phyloP scores from a whole-genome alignment of 2,329 filamentous ascomycete genomes.

The Penicillium janthinellum region DNA sequence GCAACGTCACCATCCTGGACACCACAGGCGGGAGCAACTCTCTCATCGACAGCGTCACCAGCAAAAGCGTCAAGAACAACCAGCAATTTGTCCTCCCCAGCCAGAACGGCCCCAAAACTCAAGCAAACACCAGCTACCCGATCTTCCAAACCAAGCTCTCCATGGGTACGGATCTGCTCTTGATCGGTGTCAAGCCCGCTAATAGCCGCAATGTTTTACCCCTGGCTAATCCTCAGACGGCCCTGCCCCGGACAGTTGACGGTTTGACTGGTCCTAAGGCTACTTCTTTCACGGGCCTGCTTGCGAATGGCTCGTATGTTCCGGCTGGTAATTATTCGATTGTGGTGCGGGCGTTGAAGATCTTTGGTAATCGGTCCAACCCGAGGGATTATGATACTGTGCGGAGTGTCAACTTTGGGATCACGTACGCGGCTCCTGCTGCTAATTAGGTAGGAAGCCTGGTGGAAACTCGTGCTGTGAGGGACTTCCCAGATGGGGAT shows the following conservation, averaged over 20 bases:
- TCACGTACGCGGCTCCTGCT: constrained; percentile 1
- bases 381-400: constrained; percentile 15
- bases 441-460: neutral
- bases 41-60: neutral
- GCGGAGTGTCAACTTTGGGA: constrained; percentile 8
- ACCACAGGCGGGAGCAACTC: neutral
- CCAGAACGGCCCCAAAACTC: neutral
- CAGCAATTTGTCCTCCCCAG: neutral
- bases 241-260: neutral
- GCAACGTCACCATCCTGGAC: constrained; percentile 21
- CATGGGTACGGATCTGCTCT: constrained; percentile 20
- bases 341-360: constrained; percentile 21
- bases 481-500: no score
- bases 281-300: neutral
- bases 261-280: neutral
- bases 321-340: constrained; percentile 16
- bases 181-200: constrained; percentile 9
- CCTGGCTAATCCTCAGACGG: neutral
- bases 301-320: constrained; percentile 16
- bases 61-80: neutral
- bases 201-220: constrained; percentile 3
- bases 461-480: neutral
- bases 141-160: constrained; percentile 14
- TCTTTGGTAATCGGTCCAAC: constrained; percentile 14
- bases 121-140: constrained; percentile 17